phyloP scores from a whole-genome alignment of 148 eudicot species.

The Arbutus unedo region DNA sequence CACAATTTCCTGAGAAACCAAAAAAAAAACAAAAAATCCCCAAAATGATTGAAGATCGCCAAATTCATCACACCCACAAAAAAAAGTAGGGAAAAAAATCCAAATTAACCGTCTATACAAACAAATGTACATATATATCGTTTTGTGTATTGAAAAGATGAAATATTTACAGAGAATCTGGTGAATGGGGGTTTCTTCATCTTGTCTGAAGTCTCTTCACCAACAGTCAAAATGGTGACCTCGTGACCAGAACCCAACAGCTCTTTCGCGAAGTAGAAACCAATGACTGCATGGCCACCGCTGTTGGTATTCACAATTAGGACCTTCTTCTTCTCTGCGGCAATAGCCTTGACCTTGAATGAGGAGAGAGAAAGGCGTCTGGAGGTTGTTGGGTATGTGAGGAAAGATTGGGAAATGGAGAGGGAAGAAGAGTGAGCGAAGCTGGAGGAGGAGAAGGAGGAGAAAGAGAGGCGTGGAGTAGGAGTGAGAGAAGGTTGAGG shows the following conservation, averaged over 20 bases:
- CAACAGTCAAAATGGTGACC: constrained; percentile 82
- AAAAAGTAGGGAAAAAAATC: neutral
- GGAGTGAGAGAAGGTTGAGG: constrained; percentile 33
- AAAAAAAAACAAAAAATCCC: too few species aligned
- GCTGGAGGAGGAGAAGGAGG: constrained; percentile 26
- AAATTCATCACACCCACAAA: neutral
- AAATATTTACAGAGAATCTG: constrained; percentile 66
- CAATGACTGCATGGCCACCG: constrained; percentile 94
- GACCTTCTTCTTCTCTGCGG: constrained; percentile 66
- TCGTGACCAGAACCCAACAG: constrained; percentile 78
- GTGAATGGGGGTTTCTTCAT: constrained; percentile 94
- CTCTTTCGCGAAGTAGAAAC: constrained; percentile 88
- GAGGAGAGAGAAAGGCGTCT: constrained; percentile 28
- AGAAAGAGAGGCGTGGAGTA: constrained; percentile 21
- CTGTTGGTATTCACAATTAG: constrained; percentile 78
- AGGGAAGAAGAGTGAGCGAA: constrained; percentile 26
- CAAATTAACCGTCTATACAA: neutral
- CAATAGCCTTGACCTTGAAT: constrained; percentile 36
- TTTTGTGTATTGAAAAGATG: neutral
- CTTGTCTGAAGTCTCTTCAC: constrained; percentile 87
- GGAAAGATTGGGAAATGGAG: constrained; percentile 22
- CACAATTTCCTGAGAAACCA: constrained; percentile 64
- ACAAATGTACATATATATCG: neutral
- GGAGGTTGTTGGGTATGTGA: constrained; percentile 18
- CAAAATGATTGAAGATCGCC: too few species aligned